Conservation (phyloP, 352 stramenopile species). For the Phytophthora citricola region DNA sequence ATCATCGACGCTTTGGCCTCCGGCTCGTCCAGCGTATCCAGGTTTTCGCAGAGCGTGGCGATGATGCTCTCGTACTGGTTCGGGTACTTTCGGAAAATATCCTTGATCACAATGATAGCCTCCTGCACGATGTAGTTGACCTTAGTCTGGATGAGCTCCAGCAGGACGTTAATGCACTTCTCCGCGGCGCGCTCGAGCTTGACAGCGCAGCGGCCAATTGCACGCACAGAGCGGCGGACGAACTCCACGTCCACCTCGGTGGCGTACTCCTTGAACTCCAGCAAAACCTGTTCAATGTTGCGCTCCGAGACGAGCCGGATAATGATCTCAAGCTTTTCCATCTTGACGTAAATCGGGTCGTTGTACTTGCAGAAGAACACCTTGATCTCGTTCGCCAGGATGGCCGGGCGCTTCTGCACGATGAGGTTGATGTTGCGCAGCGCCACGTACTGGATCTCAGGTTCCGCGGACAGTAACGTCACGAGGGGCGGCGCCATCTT, state of each 20-base stretch:
- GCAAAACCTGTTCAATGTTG: constrained; percentile 98
- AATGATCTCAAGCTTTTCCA: constrained; percentile 99
- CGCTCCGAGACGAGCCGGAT: constrained; percentile 98
- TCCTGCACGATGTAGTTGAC: constrained; percentile 99
- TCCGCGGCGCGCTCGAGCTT: constrained; percentile 98
- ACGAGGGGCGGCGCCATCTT: constrained; percentile 99
- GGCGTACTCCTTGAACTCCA: constrained; percentile 99
- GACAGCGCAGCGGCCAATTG: constrained; percentile 98
- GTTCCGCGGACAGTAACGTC: constrained; percentile 97
- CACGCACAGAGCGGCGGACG: constrained; percentile 96
- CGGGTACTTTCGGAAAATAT: constrained; percentile 99
- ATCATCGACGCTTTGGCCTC: constrained; percentile 99
- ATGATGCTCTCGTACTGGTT: constrained; percentile 99
- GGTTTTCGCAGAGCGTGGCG: constrained; percentile 98
- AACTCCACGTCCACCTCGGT: constrained; percentile 99
- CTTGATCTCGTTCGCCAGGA: constrained; percentile 96
- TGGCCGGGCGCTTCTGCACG: constrained; percentile 97
- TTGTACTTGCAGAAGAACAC: constrained; percentile 99
- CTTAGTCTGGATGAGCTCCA: constrained; percentile 99
- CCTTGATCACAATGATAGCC: constrained; percentile 99
- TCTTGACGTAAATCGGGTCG: constrained; percentile 96
- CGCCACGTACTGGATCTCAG: constrained; percentile 99
- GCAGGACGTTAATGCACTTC: constrained; percentile 98
- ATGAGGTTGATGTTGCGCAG: constrained; percentile 99
- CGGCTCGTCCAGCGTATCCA: constrained; percentile 99